These are phyloP conservation scores for Aspergillus tamarii DNA, from an alignment of 2,329 filamentous ascomycete genomes.

Conservation along the genomic window DNA sequence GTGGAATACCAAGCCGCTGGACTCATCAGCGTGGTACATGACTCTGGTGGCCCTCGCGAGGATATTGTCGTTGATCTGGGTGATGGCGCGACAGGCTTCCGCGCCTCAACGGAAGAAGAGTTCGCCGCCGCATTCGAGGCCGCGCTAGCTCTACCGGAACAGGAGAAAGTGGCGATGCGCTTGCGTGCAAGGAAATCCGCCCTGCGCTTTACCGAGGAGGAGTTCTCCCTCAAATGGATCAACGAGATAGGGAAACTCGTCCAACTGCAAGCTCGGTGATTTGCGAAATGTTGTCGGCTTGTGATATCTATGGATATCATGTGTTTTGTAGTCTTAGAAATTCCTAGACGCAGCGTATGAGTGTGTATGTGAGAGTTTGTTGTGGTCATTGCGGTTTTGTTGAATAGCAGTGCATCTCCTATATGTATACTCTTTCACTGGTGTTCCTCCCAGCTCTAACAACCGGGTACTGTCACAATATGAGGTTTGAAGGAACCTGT, in stretches of 20 bases:
- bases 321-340: not conserved
- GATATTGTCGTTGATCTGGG: constrained; percentile 88
- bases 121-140: constrained; percentile 81
- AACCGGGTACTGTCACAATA: not conserved
- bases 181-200: constrained; percentile 76
- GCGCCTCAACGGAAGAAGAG: constrained; percentile 75
- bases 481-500: not conserved
- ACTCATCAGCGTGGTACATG: constrained; percentile 87
- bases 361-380: not conserved
- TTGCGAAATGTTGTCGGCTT: not conserved
- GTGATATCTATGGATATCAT: not conserved
- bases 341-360: not conserved
- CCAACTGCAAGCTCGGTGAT: constrained; percentile 35
- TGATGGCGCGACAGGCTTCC: constrained; percentile 81
- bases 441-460: not conserved
- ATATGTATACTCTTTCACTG: not conserved
- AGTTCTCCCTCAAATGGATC: constrained; percentile 80
- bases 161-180: constrained; percentile 74
- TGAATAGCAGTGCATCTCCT: not conserved
- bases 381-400: not conserved
- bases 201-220: constrained; percentile 82
- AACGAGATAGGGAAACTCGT: constrained; percentile 74
- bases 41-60: constrained; percentile 88
- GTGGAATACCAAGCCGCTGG: constrained; percentile 98
- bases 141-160: constrained; percentile 65